phyloP scores from a whole-genome alignment of 768 basidiomycete species.

The Boletus eberwhitei region DNA sequence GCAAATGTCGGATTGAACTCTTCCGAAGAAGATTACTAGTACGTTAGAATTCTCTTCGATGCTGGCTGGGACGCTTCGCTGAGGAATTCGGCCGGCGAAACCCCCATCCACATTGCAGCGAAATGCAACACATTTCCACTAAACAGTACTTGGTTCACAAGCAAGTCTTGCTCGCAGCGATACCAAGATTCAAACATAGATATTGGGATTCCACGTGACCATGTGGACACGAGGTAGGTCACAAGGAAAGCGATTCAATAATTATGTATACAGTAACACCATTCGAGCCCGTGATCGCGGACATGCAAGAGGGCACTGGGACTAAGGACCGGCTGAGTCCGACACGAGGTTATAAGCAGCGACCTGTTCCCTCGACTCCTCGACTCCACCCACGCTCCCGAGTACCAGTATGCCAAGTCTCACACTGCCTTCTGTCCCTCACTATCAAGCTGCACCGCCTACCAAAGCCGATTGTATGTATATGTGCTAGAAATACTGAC shows the following conservation, averaged over 20 bases:
- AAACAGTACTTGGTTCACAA: neutral
- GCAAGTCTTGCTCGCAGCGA: too few species aligned
- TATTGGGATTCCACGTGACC: too few species aligned
- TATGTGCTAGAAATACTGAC: neutral
- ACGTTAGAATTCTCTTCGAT: neutral
- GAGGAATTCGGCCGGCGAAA: neutral
- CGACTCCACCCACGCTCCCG: neutral
- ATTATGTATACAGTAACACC: neutral
- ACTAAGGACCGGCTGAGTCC: neutral
- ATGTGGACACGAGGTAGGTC: neutral
- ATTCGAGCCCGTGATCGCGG: neutral
- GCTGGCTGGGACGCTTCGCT: neutral
- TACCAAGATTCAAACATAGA: too few species aligned
- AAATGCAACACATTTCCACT: neutral
- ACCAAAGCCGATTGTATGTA: conserved; percentile 37
- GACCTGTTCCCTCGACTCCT: neutral
- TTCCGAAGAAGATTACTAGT: neutral
- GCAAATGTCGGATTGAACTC: too few species aligned
- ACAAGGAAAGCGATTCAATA: neutral
- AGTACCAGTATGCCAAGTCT: conserved; percentile 29
- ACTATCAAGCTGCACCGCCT: conserved; percentile 33
- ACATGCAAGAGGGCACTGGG: neutral
- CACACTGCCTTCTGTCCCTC: conserved; percentile 34
- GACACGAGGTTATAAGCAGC: neutral
- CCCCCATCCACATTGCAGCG: neutral